phyloP scores from a whole-genome alignment of 441 rosid genomes.

The Erysimum cheiri region DNA sequence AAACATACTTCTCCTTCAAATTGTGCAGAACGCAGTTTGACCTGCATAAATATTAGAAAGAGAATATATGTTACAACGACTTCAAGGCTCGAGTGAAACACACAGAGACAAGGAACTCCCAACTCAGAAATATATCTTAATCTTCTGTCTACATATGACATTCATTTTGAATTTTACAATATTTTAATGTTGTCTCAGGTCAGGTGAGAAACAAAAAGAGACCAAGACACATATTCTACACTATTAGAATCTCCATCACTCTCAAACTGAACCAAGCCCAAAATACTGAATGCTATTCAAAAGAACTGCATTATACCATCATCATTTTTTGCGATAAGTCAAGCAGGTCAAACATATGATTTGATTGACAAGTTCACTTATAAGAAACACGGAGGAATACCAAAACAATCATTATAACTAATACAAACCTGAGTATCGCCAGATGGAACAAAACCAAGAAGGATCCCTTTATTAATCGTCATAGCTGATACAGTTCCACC shows the following conservation, averaged over 20 bases:
- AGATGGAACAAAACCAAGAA: constrained; percentile 88
- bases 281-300: not conserved
- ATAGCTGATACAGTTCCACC: constrained; percentile 94
- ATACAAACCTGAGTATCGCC: constrained; percentile 59
- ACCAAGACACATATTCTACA: constrained; percentile 2
- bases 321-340: not conserved
- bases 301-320: constrained; percentile 1
- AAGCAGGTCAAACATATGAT: constrained; percentile 10
- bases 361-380: constrained; percentile 5
- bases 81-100: constrained; percentile 24
- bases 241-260: constrained; percentile 19
- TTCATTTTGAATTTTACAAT: not conserved
- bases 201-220: constrained; percentile 4
- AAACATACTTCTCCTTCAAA: constrained; percentile 82
- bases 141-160: constrained; percentile 2
- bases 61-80: constrained; percentile 27
- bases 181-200: not conserved
- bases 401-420: constrained; percentile 25
- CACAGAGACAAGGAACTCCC: constrained; percentile 12
- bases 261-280: constrained; percentile 10
- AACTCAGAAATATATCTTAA: not conserved
- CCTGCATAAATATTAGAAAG: constrained; percentile 55
- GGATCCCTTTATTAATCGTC: constrained; percentile 87
- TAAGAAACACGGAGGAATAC: not conserved
- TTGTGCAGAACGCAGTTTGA: constrained; percentile 73